Evolutionary conservation across 1,284 basidiomycete genomes (phyloP).

Genomic region (Omphalotus olearius): DNA sequence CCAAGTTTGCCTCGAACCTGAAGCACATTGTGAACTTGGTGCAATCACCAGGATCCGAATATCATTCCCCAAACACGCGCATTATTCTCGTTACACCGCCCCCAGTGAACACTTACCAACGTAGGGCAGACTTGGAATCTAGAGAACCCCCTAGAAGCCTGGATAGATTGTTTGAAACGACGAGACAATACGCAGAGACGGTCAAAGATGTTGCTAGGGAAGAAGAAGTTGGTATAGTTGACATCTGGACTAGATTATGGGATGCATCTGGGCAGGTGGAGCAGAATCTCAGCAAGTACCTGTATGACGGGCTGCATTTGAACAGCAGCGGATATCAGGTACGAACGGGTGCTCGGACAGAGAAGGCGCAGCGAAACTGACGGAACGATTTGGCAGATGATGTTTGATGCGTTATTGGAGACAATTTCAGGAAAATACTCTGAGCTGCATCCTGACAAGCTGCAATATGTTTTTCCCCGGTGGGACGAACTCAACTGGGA

Average conservation of each 20-base stretch:
- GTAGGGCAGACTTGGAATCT: constrained; percentile 41
- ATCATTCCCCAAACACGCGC: constrained; percentile 71
- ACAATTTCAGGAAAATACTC: constrained; percentile 58
- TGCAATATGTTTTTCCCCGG: constrained; percentile 50
- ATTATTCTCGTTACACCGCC: constrained; percentile 83
- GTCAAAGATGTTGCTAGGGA: constrained; percentile 57
- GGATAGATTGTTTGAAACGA: constrained; percentile 59
- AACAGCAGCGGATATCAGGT: constrained; percentile 70
- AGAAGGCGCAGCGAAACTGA: neutral
- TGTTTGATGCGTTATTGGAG: constrained; percentile 59
- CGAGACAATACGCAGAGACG: constrained; percentile 66
- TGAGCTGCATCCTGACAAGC: constrained; percentile 62
- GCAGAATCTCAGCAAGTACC: constrained; percentile 41
- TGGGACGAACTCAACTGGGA: constrained; percentile 37
- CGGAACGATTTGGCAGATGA: constrained; percentile 39
- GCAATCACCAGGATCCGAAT: constrained; percentile 53
- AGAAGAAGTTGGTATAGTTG: constrained; percentile 56
- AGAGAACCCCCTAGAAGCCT: constrained; percentile 40
- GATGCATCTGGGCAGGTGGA: constrained; percentile 60
- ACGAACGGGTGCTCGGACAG: constrained; percentile 19
- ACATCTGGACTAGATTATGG: constrained; percentile 69
- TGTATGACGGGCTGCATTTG: constrained; percentile 77
- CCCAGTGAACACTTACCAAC: constrained; percentile 66
- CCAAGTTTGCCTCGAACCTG: constrained; percentile 66
- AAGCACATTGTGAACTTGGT: constrained; percentile 58